A percentile compares a stretch with the other conserved stretches of the same genome.
phyloP scores from a whole-genome alignment of 352 stramenopile genomes.

The Globisporangium sylvaticum region DNA sequence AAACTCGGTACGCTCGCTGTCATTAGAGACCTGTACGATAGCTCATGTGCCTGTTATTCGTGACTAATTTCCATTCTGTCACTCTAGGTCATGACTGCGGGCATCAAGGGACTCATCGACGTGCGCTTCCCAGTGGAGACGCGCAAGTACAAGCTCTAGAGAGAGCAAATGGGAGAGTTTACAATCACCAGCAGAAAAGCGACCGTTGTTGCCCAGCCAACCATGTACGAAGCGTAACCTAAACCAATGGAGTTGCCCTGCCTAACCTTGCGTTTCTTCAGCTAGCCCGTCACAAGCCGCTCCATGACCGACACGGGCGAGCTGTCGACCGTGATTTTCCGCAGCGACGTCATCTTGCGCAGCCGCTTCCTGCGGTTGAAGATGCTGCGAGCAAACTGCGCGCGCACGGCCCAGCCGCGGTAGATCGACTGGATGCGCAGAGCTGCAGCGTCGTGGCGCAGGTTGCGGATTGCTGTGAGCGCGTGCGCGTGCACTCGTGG shows the following conservation, averaged over 20 bases:
- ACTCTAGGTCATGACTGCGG: constrained; percentile 56
- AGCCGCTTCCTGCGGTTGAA: constrained; percentile 23
- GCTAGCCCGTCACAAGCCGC: constrained; percentile 17
- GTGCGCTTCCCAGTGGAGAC: constrained; percentile 61
- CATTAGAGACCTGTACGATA: neutral
- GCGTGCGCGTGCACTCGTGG: constrained; percentile 37
- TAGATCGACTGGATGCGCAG: constrained; percentile 74
- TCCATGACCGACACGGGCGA: constrained; percentile 26
- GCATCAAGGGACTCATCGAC: constrained; percentile 67
- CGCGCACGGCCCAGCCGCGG: constrained; percentile 53
- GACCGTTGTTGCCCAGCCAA: too few species aligned
- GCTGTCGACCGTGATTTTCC: constrained; percentile 24
- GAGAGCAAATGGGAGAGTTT: too few species aligned
- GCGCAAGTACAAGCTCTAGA: constrained; percentile 50
- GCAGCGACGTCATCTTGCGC: constrained; percentile 28
- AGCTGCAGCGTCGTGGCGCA: constrained; percentile 68
- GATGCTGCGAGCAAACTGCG: constrained; percentile 26
- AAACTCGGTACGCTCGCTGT: constrained; percentile 52
- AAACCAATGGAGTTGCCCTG: too few species aligned
- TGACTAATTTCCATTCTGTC: too few species aligned
- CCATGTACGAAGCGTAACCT: too few species aligned
- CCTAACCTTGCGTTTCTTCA: constrained; percentile 2
- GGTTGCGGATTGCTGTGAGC: constrained; percentile 44
- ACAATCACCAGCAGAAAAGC: too few species aligned
- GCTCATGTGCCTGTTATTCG: too few species aligned